Evolutionary conservation across 1,284 basidiomycete genomes (phyloP), one percentile per base, ranked within the genome.

Genomic region (Apiotrichum gracile): DNA sequence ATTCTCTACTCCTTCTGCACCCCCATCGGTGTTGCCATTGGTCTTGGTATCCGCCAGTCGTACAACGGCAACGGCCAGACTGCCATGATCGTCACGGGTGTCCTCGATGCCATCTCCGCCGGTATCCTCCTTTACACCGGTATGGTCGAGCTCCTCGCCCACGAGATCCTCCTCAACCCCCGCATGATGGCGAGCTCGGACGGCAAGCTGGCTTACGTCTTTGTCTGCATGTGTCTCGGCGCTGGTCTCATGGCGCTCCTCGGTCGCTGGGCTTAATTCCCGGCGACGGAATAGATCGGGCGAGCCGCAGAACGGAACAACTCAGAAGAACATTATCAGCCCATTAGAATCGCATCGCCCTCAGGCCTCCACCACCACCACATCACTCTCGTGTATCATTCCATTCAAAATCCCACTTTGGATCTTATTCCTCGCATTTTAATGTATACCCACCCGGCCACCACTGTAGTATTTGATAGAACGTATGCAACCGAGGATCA

Each of bases 71-170:
- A 79, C 51, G 84, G 83, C 53, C 75, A 83, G 0, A 85, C 80
- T 0, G 87, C 88, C 5, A 84, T 81, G 47, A 86, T 92, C 58
- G 85, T 91, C 57, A 84, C 84, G 52, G 93, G 93, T 22, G 76
- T 88, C 1, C 79, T 97, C 63, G 91, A 97, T 68, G 81, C 91
- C 12, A 74, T 90, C 42, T 91, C 88, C 52, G 82, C 89, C 0
- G 93, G 93, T 4, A 91, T 97, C 65, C 75, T 97, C 51, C 77
- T 94, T 16, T 97, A 94, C 74, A 94, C 92, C 0, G 91, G 67
- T 48, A 78, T 93, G 26, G 91, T 93, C 27, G 91, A 94, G 84
- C 80, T 94, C 1, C 80, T 97, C 45, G 91, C 90, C 0, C 91
- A 94, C 69, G 91, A 94, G 66, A 92, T 97, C 75, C 70, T 96